These are phyloP conservation scores for Geotrichum carabidarum DNA, from an alignment of 1,139 yeast genomes.

Conservation along the genomic window DNA sequence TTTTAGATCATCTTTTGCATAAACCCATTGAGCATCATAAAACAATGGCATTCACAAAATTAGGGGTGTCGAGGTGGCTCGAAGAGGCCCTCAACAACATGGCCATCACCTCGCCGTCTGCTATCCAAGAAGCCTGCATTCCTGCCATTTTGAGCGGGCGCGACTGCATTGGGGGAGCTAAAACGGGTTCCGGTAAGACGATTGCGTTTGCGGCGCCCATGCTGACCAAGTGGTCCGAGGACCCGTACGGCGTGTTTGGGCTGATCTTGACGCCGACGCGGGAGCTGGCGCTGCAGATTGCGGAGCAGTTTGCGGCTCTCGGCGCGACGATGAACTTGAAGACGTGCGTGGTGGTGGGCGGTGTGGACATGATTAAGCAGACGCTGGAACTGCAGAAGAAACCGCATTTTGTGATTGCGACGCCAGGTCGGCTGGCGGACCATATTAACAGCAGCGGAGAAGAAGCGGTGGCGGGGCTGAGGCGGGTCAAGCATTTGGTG, in stretches of 20 bases:
- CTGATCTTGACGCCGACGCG: slow-evolving; percentile 87
- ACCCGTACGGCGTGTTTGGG: slow-evolving; percentile 90
- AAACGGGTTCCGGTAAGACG: slow-evolving; percentile 97
- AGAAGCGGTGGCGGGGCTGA: slow-evolving; percentile 74
- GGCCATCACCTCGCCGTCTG: slow-evolving; percentile 79
- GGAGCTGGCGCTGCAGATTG: slow-evolving; percentile 92
- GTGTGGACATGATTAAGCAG: slow-evolving; percentile 86
- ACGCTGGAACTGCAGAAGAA: slow-evolving; percentile 71
- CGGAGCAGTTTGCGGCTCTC: slow-evolving; percentile 90
- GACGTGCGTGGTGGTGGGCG: slow-evolving; percentile 83
- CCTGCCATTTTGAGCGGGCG: slow-evolving; percentile 77
- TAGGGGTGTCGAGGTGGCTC: slow-evolving; percentile 86
- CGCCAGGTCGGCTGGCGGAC: slow-evolving; percentile 95
- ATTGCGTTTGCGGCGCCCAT: slow-evolving; percentile 96
- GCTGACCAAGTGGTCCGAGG: slow-evolving; percentile 89
- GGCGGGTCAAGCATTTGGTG: slow-evolving; percentile 72
- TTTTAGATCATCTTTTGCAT: background rate
- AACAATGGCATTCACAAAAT: slow-evolving; percentile 45
- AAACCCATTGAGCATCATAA: slow-evolving; percentile 1
- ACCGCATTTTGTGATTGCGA: slow-evolving; percentile 94
- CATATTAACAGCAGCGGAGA: slow-evolving; percentile 86
- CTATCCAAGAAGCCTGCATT: slow-evolving; percentile 82
- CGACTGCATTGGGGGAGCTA: slow-evolving; percentile 97
- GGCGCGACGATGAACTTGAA: slow-evolving; percentile 86
- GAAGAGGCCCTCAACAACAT: slow-evolving; percentile 72